phyloP scores from a whole-genome alignment of 1,284 basidiomycete genomes.

The Rhodotorula mucilaginosa region DNA sequence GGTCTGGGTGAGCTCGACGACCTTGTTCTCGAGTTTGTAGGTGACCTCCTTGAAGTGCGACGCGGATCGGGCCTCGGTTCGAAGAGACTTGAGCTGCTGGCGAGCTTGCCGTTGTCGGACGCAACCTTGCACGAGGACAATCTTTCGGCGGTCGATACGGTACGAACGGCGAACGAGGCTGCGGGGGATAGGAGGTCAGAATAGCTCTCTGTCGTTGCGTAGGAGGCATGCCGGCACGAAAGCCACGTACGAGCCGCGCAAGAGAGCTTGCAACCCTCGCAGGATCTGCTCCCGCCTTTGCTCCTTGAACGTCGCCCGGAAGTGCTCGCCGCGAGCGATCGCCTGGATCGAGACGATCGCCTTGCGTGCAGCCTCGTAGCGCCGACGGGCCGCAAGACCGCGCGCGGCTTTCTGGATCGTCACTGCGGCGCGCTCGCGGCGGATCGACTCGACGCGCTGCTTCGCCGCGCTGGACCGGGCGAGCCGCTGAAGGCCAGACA shows the following conservation, averaged over 20 bases:
- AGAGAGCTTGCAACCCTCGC: constrained; percentile 62
- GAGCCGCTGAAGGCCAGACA: constrained; percentile 88
- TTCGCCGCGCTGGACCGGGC: constrained; percentile 83
- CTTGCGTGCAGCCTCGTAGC: constrained; percentile 63
- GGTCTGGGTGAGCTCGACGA: constrained; percentile 96
- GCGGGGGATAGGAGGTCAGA: neutral
- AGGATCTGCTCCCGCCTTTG: constrained; percentile 67
- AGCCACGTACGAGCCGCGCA: constrained; percentile 41
- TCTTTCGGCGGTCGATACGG: constrained; percentile 66
- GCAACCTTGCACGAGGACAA: constrained; percentile 87
- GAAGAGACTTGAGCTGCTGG: constrained; percentile 77
- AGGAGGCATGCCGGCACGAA: neutral
- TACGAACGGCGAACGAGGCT: constrained; percentile 63
- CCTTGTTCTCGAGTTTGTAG: constrained; percentile 97
- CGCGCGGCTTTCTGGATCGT: constrained; percentile 73
- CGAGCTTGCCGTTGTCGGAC: constrained; percentile 84
- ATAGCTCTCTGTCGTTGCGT: neutral
- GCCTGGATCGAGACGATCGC: constrained; percentile 77
- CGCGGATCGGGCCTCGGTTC: constrained; percentile 90
- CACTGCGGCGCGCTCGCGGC: constrained; percentile 70
- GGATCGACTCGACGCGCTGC: constrained; percentile 66
- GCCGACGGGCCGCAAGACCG: constrained; percentile 69
- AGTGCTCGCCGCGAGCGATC: constrained; percentile 78
- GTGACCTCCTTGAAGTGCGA: constrained; percentile 99
- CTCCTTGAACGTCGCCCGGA: constrained; percentile 65